These are phyloP conservation scores for Saccharomyces kudriavzevii DNA, from an alignment of 805 yeast species.

Conservation along the genomic window DNA sequence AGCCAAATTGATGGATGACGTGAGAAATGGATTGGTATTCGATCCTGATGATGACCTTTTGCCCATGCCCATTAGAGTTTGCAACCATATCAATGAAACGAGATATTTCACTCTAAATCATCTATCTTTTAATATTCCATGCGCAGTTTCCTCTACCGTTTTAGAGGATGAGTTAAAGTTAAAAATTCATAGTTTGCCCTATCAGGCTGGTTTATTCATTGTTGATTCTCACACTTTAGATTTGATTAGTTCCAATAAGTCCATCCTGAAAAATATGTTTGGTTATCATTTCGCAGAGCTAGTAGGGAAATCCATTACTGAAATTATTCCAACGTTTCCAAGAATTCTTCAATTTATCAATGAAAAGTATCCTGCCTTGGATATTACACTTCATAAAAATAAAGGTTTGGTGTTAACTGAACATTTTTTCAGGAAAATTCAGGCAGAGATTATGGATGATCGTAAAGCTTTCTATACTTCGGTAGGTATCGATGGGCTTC, in stretches of 20 bases:
- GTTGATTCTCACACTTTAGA: conserved; percentile 40
- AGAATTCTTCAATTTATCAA: conserved; percentile 29
- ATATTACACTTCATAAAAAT: conserved; percentile 33
- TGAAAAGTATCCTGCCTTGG: conserved; percentile 34
- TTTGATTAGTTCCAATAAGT: conserved; percentile 61
- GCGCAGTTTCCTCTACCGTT: conserved; percentile 56
- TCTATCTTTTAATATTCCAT: conserved; percentile 44
- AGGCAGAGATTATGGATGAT: conserved; percentile 37
- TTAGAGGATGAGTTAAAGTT: conserved; percentile 42
- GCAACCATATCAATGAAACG: conserved; percentile 40
- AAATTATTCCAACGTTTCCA: conserved; percentile 54
- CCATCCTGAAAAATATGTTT: conserved; percentile 68
- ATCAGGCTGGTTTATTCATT: conserved; percentile 75
- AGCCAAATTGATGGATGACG: conserved; percentile 21
- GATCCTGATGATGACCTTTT: conserved; percentile 24
- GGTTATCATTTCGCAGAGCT: conserved; percentile 46
- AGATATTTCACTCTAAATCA: conserved; percentile 53
- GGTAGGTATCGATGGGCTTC: conserved; percentile 59
- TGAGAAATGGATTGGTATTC: conserved; percentile 19
- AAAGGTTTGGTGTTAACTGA: conserved; percentile 80
- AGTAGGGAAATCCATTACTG: conserved; percentile 40
- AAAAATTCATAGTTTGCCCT: conserved; percentile 65
- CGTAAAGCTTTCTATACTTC: conserved; percentile 52
- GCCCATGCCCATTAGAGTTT: conserved; percentile 31
- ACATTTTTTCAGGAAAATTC: conserved; percentile 72